Evolutionary conservation across 2,329 filamentous ascomycete species (phyloP).

Genomic region (Plenodomus tracheiphilus): DNA sequence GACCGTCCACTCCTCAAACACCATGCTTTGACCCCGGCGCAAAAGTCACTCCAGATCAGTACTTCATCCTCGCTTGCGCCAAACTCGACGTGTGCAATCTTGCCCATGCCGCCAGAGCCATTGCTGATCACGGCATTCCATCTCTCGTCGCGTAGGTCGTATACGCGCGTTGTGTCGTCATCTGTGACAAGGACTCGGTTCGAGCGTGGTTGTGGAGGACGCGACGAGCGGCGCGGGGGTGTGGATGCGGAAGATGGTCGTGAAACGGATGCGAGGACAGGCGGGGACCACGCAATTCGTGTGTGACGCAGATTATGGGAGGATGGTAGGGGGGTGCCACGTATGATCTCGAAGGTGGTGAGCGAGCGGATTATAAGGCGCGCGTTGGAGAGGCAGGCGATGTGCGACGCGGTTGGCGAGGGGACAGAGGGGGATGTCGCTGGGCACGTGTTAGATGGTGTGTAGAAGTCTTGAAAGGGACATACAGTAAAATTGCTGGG

Average conservation of each 20-base stretch:
- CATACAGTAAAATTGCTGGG: constrained; percentile 39
- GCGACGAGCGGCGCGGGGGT: constrained; percentile 22
- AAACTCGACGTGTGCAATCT: constrained; percentile 51
- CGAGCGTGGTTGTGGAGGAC: constrained; percentile 19
- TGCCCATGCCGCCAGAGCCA: constrained; percentile 53
- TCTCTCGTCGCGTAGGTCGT: constrained; percentile 47
- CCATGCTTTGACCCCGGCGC: constrained; percentile 50
- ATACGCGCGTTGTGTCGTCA: constrained; percentile 45
- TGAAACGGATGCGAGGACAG: constrained; percentile 3
- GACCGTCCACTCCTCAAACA: constrained; percentile 49
- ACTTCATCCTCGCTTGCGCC: constrained; percentile 48
- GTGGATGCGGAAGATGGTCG: constrained; percentile 15
- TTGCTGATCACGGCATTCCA: constrained; percentile 52
- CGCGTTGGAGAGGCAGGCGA: constrained; percentile 43
- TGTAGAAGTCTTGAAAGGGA: not conserved
- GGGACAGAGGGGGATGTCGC: constrained; percentile 40
- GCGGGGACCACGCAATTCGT: constrained; percentile 44
- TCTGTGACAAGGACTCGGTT: constrained; percentile 48
- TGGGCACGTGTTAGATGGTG: constrained; percentile 14
- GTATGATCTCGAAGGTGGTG: constrained; percentile 39
- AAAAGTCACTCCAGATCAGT: constrained; percentile 49
- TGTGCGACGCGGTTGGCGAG: constrained; percentile 45
- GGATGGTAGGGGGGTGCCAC: constrained; percentile 40
- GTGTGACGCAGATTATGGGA: constrained; percentile 34
- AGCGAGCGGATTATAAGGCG: constrained; percentile 47